Conservation (phyloP, 1,139 yeast species). For the Pichia inconspicua region DNA sequence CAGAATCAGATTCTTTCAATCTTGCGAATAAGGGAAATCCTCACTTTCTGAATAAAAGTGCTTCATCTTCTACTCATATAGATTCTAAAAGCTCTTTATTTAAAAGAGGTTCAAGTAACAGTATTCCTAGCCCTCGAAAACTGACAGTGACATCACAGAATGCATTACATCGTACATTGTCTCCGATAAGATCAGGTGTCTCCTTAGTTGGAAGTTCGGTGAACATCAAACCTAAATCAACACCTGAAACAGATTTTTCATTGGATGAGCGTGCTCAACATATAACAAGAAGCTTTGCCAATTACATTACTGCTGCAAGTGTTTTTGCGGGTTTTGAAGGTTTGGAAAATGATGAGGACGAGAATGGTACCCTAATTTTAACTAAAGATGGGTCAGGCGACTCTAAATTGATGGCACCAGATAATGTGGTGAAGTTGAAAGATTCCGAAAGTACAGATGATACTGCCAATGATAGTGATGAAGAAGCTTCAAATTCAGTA, state of each 20-base stretch:
- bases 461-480: background rate
- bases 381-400: background rate
- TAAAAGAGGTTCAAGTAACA: background rate
- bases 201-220: background rate
- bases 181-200: conserved; percentile 10
- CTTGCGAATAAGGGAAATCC: background rate
- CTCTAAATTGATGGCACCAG: conserved; percentile 1
- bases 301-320: conserved; percentile 44
- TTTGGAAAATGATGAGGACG: conserved; percentile 18
- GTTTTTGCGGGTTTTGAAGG: conserved; percentile 41
- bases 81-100: background rate
- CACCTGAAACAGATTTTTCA: background rate
- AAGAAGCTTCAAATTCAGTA: background rate
- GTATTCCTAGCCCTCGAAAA: conserved; percentile 1
- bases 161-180: conserved; percentile 13
- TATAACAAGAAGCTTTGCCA: conserved; percentile 41
- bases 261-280: conserved; percentile 22
- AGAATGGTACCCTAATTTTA: background rate
- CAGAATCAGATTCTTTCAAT: background rate
- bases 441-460: background rate
- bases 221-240: background rate
- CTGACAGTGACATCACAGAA: conserved; percentile 19
- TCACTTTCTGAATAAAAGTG: background rate
- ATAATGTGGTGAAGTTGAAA: background rate
- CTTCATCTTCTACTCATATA: background rate